Conservation (phyloP, 768 basidiomycete species). For the Mycena pura region DNA sequence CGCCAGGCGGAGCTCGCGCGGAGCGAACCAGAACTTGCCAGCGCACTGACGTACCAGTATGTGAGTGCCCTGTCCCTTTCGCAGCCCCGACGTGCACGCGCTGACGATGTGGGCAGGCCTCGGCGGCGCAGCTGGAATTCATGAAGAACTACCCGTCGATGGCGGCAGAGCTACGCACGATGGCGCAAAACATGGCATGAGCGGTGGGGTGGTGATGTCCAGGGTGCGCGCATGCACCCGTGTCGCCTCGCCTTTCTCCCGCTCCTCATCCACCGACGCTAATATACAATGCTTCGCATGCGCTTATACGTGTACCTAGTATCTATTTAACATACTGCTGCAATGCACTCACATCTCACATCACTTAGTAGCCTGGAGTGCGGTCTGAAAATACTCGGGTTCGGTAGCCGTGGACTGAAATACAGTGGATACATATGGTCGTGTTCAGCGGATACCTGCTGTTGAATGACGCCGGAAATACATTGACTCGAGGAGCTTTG, state of each 20-base stretch:
- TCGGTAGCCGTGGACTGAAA: no score
- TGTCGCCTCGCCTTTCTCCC: background rate
- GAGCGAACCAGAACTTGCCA: slow-evolving; percentile 87
- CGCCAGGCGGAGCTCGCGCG: slow-evolving; percentile 85
- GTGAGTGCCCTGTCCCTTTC: slow-evolving; percentile 48
- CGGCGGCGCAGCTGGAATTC: slow-evolving; percentile 83
- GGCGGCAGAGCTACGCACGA: slow-evolving; percentile 69
- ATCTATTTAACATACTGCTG: slow-evolving; percentile 8
- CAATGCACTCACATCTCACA: slow-evolving; percentile 19
- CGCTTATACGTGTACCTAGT: slow-evolving; percentile 7
- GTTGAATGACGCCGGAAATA: no score
- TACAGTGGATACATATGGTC: no score
- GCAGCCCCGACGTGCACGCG: background rate
- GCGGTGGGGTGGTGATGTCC: no score
- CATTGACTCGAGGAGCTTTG: no score
- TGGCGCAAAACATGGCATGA: slow-evolving; percentile 40
- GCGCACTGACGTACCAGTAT: slow-evolving; percentile 79
- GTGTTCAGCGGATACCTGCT: no score
- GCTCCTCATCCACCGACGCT: background rate
- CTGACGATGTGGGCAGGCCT: slow-evolving; percentile 59
- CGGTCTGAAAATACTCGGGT: no score
- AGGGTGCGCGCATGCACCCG: background rate
- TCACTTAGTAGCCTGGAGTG: no score
- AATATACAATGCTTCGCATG: slow-evolving; percentile 5
- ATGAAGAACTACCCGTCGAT: slow-evolving; percentile 82